Evolutionary conservation across 2,329 filamentous ascomycete genomes (phyloP).

Genomic region (Microdochium bolleyi): DNA sequence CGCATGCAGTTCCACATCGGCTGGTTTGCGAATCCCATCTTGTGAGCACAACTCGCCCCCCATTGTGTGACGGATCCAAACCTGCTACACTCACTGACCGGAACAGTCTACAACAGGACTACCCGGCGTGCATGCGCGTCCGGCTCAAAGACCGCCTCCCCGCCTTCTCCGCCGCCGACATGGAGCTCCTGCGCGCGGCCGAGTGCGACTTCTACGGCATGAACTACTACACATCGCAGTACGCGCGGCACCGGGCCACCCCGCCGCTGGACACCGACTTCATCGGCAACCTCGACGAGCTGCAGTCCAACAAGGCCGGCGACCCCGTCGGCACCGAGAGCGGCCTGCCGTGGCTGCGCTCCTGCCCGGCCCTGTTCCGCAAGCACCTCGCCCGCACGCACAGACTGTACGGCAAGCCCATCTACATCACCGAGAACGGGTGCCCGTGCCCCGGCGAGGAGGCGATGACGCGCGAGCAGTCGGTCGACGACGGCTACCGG

Average conservation of each 20-base stretch:
- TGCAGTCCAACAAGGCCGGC: slow-evolving; percentile 1
- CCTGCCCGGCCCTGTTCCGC: slow-evolving; percentile 7
- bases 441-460: slow-evolving; percentile 26
- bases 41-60: slow-evolving; percentile 5
- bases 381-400: slow-evolving; percentile 16
- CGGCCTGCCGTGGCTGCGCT: slow-evolving; percentile 4
- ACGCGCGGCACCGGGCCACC: not conserved
- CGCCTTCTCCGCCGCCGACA: slow-evolving; percentile 16
- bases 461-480: slow-evolving; percentile 22
- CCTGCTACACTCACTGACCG: no score
- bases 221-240: slow-evolving; percentile 2
- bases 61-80: no score
- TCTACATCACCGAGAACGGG: slow-evolving; percentile 19
- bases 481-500: slow-evolving; percentile 26
- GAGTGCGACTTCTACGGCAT: slow-evolving; percentile 1
- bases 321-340: slow-evolving; percentile 6
- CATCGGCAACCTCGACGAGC: slow-evolving; percentile 1
- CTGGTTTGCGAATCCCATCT: slow-evolving; percentile 30
- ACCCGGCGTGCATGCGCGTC: slow-evolving; percentile 10
- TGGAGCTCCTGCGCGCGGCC: slow-evolving; percentile 10
- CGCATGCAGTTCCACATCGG: slow-evolving; percentile 28
- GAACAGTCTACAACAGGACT: slow-evolving; percentile 8
- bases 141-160: slow-evolving; percentile 23
- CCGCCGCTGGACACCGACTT: slow-evolving; percentile 4
- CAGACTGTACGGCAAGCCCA: slow-evolving; percentile 14